Evolutionary conservation across 768 basidiomycete species (phyloP), one percentile per base, ranked within the genome.

Genomic region (Candolleomyces efflorescens): DNA sequence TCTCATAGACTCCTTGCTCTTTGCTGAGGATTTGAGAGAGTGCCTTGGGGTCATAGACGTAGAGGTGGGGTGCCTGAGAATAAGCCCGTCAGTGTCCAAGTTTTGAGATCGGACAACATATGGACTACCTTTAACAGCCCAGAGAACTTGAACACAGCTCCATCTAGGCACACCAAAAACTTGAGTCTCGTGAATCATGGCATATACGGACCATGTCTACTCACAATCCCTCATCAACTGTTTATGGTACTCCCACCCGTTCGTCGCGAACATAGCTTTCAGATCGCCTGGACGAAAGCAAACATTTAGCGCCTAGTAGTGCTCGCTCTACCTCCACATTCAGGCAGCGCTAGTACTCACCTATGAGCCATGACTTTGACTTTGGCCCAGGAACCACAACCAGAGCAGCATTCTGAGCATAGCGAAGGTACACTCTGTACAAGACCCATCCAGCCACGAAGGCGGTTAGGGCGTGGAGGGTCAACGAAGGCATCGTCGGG

Each of bases 1-100:
- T 47, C 39, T 44, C 59, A 41, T 67, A 69, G 3, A 63, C 54
- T 54, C 68, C 48, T 64, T 70, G 68, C 58, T 71, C 71, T 70
- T 72, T 41, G 79, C 67, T 11, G 76, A 32, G 47, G 39, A 80
- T 75, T 59, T 75, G 74, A 56, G 78, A 69, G 49, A 81, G 60
- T 1, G 79, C 79, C 38, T 68, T 70, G 0, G 78, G 76, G 58
- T 81, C 80, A 48, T 64, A 77, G 13, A 78, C 20, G 17, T 36
- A 37, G 13, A 24, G 23, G 5, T 22, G 24, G 11, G 15, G 20
- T 3, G 13, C 7, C 12, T 18, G 23, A 7, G n/a, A 41, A 26
- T 43, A 13, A 6, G 43, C 7, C 17, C 22, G 23, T 41, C 36
- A 24, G 11, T 32, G 32, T 32, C 32, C 32, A 32, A 5, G 6